Base-by-base conservation (phyloP, 805 yeast genomes). In the Myxozyma vanderwaltii region DNA sequence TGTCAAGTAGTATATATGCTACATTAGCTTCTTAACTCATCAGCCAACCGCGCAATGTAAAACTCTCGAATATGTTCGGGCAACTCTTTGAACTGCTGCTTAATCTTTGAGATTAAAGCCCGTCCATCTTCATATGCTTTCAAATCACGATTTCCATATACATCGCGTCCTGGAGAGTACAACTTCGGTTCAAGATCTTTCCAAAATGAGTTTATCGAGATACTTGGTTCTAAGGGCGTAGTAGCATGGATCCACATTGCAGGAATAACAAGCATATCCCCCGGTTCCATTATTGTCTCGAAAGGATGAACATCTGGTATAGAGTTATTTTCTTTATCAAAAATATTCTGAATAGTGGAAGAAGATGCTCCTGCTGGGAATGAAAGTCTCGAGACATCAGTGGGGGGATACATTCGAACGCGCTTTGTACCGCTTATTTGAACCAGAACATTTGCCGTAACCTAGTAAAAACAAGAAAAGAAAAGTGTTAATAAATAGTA, bases 241-340 rank as follows among this genome's bases (percentile, higher is more conserved):
- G 75, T 72, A 23, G 77, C 76, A 59, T 75, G 77, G 3, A 74
- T 61, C 78, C 78, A 75, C 68, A 72, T 63, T 3, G 76, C 58
- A 8, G 78, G 78, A 33, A 75, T 69, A 49, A 69, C 72, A 8
- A 76, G 43, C 23, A 74, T 63, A 56, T 76, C 79, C 4, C 78
- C 77, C 1, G 77, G 75, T 13, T 65, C 31, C 71, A 75, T 67
- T 17, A 61, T 51, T 21, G 66, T 56, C 52, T 74, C 76, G 29
- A 64, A 56, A 4, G 77, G 75, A 24, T 67, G 69, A 27, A 70
- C 50, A 33, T 47, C 47, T 39, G 56, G 35, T 49, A 54, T 48
- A 38, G 33, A 54, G 46, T 17, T n/a, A 33, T 35, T 23, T 13
- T 53, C 41, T 7, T 60, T 63, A 10, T 48, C 65, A 55, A 75